Base-by-base conservation (phyloP, 768 basidiomycete species). In the Agrocybe praecox region DNA sequence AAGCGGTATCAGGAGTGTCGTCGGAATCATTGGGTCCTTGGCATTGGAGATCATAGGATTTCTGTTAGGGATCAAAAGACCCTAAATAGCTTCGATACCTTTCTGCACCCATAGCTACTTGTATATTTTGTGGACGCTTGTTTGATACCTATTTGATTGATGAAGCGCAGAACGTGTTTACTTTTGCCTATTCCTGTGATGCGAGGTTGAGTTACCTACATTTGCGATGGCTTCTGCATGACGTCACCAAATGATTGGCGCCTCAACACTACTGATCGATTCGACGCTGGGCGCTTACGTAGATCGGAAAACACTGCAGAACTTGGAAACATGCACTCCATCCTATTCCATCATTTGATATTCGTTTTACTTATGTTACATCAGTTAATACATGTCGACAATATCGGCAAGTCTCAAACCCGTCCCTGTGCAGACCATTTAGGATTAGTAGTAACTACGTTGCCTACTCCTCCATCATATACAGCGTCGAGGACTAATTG, bases 391-490 rank as follows among this genome's bases (percentile, higher is more conserved):
- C 42, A 49, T 19, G 15, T 36, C 29, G n/a, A 14, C 21, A 22
- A 32, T 34, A 40, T 23, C 17, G 32, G 12, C 15, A 42, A 15
- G 4, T 34, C 7, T 53, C 19, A 55, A 14, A 49, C 52, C 21
- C 58, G 49, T 52, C 68, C 77, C 36, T 36, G 52, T 8, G 73
- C 17, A 11, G 80, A 79, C 86, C 86, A 90, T 8, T 33, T 50
- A 1, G 89, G 88, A 57, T 89, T 90, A 65, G 88, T 78, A 18
- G 71, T 70, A 26, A 71, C 70, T 19, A 90, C 76, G 6, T 75
- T 66, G 0, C 82, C 83, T n/a, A 90, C 80, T 12, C 89, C 88
- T 22, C 88, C 88, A 51, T 89, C 86, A 53, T 84, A 80, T 3
- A 82, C 70, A 0, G 72, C 78, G 56, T 90, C 86, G 14, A 87